Base-by-base conservation (phyloP, 352 stramenopile species). In the Albugo candida region DNA sequence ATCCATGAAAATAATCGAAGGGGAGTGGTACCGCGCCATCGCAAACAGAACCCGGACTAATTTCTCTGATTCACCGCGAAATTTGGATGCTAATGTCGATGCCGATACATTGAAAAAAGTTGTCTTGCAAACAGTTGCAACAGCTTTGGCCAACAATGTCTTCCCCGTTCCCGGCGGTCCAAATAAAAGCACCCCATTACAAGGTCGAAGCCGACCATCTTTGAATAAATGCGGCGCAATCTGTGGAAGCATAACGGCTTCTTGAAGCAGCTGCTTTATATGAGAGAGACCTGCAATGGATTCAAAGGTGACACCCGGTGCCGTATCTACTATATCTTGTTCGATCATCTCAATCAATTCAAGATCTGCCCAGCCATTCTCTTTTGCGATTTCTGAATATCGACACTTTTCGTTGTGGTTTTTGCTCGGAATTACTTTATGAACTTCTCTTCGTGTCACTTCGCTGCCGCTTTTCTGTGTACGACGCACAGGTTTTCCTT, bases 1-100 rank as follows among this genome's bases (percentile, higher is more conserved):
- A 55, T 99, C 94, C 66, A 99, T 93, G 59, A 99, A 99, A 41
- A 99, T 96, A 47, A 95, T 98, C 11, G 81, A 94, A 5, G 95
- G 94, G 13, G 89, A 80, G 63, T 97, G 96, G 60, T 97, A 96
- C 12, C 92, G 77, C n/a, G 94, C 93, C 77, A 99, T 97, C 38
- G 98, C 92, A 54, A 99, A 99, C 11, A 99, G 65, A 20, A 98
- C 93, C 38, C 91, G 80, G 40, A 98, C 88, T 54, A 98, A 82
- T 48, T 97, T 97, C 55, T 97, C 92, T 6, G 71, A 92, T 19
- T 96, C 85, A 16, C 91, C 92, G n/a, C 89, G 78, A 58, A 88
- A 96, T 67, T 97, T 96, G 44, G 83, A 93, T 16, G 81, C 83
- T 1, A 95, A 60, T 17, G 73, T 94, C 5, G 82, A 95, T 21